phyloP scores from a whole-genome alignment of 352 stramenopile genomes.

The Globisporangium sylvaticum region DNA sequence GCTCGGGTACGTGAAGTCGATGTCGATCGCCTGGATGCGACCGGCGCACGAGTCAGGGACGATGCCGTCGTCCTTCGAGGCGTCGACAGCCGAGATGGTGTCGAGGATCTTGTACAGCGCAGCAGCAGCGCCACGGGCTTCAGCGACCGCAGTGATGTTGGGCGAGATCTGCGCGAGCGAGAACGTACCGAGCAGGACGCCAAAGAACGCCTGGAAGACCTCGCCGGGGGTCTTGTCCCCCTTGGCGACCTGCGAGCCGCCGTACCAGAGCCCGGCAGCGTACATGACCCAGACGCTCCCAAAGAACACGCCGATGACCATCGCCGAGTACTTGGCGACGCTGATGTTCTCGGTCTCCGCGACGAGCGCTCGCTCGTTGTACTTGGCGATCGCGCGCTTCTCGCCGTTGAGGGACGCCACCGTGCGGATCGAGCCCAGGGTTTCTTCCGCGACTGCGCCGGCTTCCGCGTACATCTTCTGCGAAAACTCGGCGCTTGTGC shows the following conservation, averaged over 20 bases:
- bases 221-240: slow-evolving; percentile 22
- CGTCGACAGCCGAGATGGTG: no score
- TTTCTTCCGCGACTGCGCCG: slow-evolving; percentile 30
- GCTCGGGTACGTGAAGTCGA: no score
- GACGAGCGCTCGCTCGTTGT: neutral
- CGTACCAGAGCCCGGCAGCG: no score
- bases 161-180: slow-evolving; percentile 46
- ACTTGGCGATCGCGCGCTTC: slow-evolving; percentile 21
- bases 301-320: no score
- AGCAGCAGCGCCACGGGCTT: slow-evolving; percentile 15
- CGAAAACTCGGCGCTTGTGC: slow-evolving; percentile 26
- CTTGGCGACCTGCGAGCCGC: neutral
- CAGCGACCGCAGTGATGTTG: slow-evolving; percentile 43
- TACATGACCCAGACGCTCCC: no score
- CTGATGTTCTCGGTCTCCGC: no score
- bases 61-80: no score
- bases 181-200: slow-evolving; percentile 38
- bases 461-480: slow-evolving; percentile 28
- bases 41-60: no score
- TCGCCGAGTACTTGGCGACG: no score
- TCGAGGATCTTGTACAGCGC: no score
- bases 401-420: slow-evolving; percentile 25
- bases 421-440: slow-evolving; percentile 26
- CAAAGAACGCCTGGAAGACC: slow-evolving; percentile 62
- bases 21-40: no score